Conservation (phyloP, 2,329 filamentous ascomycete species). For the Cadophora malorum region DNA sequence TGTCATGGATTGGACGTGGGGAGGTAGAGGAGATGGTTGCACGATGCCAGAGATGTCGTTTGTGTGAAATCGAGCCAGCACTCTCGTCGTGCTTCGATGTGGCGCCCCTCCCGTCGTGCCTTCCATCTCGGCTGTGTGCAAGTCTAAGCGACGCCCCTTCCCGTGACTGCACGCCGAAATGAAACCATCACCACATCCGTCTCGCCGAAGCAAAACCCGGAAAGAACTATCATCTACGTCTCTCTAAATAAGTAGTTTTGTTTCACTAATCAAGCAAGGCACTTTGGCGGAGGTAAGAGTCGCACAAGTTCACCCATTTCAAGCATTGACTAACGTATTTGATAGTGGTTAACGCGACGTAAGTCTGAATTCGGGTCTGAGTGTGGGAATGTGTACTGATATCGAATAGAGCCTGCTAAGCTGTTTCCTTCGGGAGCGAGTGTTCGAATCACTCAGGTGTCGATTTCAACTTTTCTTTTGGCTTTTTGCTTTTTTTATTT, state of each 20-base stretch:
- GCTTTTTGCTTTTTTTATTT: not conserved
- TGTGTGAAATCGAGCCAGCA: too few relatives aligned
- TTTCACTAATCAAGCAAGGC: not conserved
- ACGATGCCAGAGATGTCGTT: too few relatives aligned
- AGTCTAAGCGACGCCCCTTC: not conserved
- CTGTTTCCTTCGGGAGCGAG: conserved; percentile 50
- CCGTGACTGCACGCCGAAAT: conserved; percentile 1
- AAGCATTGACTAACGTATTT: not conserved
- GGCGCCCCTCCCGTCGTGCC: too few relatives aligned
- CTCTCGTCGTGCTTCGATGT: too few relatives aligned
- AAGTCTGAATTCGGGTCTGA: not conserved
- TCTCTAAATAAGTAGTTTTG: not conserved
- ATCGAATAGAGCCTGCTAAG: conserved; percentile 8
- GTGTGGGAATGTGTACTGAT: not conserved
- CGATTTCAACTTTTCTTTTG: conserved; percentile 19
- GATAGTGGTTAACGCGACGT: conserved; percentile 13
- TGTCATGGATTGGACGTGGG: not conserved
- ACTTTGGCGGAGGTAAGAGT: conserved; percentile 5
- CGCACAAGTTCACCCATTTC: not conserved
- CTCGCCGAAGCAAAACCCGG: not conserved
- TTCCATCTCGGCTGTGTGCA: not conserved
- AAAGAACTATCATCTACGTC: not conserved
- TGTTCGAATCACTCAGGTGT: conserved; percentile 52
- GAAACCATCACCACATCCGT: conserved; percentile 5
- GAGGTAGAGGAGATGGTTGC: too few relatives aligned